Base-by-base conservation (phyloP, 805 yeast genomes). In the Kurtzmaniella cleridarum region DNA sequence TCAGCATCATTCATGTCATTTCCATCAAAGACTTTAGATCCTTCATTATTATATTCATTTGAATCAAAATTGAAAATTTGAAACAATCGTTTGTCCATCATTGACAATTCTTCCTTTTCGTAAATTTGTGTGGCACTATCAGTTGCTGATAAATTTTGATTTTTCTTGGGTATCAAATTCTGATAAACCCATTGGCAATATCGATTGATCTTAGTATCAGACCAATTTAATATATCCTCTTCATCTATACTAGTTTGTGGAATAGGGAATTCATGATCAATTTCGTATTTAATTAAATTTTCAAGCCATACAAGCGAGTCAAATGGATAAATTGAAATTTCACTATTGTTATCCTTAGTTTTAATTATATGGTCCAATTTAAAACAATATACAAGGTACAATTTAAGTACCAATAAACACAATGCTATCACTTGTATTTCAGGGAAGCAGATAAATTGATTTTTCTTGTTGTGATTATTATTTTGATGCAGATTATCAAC, bases 181-280 rank as follows among this genome's bases (percentile, higher is more conserved):
- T 64, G 64, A 36, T 66, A 59, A 37, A 75, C 66, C 78, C 83
- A 76, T 16, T 69, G 60, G 20, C 79, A 53, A 53, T 78, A 83
- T 20, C 63, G 54, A 3, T 65, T 64, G 2, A 71, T 63, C 40
- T 73, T 62, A 2, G 51, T 49, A n/a, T 70, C 69, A 31, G 66
- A 59, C 82, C 87, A 78, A 11, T 57, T 53, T 9, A 67, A 36
- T 3, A 79, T 49, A 12, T 69, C 69, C 5, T 41, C 39, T n/a
- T 43, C 40, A 20, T 46, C 44, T 36, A 34, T 31, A 9, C 27
- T 29, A 16, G 50, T 10, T 33, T 20, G 15, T 35, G 27, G 30
- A 37, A 46, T 45, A 11, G 47, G 38, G 24, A 45, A 44, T 23
- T 53, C 52, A 20, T 49, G 43, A 23, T 47, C 46, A 38, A 49